phyloP scores from a whole-genome alignment of 176 grass and related monocot species.

The Aegilops tauschii region DNA sequence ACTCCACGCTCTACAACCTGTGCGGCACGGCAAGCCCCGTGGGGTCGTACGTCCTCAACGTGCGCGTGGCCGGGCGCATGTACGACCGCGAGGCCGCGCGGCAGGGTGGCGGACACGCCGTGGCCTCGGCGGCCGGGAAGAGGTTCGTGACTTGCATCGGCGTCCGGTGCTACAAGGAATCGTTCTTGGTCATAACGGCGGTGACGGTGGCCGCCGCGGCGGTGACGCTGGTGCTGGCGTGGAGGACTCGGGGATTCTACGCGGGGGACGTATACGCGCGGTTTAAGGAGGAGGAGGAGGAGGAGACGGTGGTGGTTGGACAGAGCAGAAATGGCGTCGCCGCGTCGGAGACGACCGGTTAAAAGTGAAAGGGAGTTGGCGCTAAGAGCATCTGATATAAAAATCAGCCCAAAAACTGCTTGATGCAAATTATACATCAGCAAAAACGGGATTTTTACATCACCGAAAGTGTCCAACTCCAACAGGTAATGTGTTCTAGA shows the following conservation, averaged over 20 bases:
- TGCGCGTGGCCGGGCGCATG: slow-evolving; percentile 37
- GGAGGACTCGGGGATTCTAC: slow-evolving; percentile 30
- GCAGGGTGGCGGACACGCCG: not conserved
- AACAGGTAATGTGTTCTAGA: too few species aligned
- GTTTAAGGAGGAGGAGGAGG: not conserved
- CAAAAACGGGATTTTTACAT: too few species aligned
- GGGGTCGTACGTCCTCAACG: slow-evolving; percentile 58
- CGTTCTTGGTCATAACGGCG: slow-evolving; percentile 24
- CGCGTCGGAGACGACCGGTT: too few species aligned
- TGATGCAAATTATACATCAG: too few species aligned
- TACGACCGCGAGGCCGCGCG: slow-evolving; percentile 16
- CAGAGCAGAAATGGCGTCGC: too few species aligned
- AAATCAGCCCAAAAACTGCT: too few species aligned
- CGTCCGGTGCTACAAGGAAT: not conserved
- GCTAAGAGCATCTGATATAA: too few species aligned
- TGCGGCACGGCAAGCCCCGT: not conserved
- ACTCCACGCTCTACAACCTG: not conserved
- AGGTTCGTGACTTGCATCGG: not conserved
- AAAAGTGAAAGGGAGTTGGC: too few species aligned
- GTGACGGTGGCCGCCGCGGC: not conserved
- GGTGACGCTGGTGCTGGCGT: slow-evolving; percentile 13
- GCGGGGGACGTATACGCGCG: slow-evolving; percentile 22
- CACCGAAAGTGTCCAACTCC: too few species aligned
- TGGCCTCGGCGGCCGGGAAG: not conserved
- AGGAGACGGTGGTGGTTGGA: not conserved